These are phyloP conservation scores for Morella rubra DNA, from an alignment of 306 rosid genomes.

Conservation along the genomic window DNA sequence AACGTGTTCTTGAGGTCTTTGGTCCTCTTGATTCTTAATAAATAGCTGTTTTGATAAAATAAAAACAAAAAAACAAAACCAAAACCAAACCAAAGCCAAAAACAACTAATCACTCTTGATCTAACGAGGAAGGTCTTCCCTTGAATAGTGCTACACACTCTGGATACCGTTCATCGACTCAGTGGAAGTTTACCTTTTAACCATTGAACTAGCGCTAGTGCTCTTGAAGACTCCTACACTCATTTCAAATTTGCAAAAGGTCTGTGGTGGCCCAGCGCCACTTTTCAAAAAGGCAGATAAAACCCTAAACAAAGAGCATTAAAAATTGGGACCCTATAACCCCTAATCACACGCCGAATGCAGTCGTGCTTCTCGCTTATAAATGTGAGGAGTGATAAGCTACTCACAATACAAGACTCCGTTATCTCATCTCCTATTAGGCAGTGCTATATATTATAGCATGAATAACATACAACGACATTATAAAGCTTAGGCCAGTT, in stretches of 20 bases:
- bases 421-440: slow-evolving; percentile 29
- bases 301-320: not conserved
- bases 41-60: too few species aligned
- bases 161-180: too few species aligned
- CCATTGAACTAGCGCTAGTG: too few species aligned
- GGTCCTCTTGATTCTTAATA: too few species aligned
- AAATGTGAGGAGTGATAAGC: not conserved
- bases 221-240: too few species aligned
- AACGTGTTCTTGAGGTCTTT: too few species aligned
- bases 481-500: slow-evolving; percentile 11
- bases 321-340: not conserved
- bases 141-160: too few species aligned
- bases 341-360: slow-evolving; percentile 6
- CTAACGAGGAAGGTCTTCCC: too few species aligned
- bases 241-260: not conserved
- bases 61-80: too few species aligned
- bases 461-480: slow-evolving; percentile 21
- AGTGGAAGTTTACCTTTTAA: too few species aligned
- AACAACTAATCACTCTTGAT: too few species aligned
- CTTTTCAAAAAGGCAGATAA: not conserved
- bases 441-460: slow-evolving; percentile 18
- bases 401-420: not conserved
- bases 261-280: not conserved
- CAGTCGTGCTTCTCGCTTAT: not conserved
- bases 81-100: too few species aligned